Percentiles rank a stretch among this genome's conserved stretches.
Evolutionary conservation across 495 filamentous ascomycete species (phyloP).

Genomic region (Astrothelium macrocarpum): DNA sequence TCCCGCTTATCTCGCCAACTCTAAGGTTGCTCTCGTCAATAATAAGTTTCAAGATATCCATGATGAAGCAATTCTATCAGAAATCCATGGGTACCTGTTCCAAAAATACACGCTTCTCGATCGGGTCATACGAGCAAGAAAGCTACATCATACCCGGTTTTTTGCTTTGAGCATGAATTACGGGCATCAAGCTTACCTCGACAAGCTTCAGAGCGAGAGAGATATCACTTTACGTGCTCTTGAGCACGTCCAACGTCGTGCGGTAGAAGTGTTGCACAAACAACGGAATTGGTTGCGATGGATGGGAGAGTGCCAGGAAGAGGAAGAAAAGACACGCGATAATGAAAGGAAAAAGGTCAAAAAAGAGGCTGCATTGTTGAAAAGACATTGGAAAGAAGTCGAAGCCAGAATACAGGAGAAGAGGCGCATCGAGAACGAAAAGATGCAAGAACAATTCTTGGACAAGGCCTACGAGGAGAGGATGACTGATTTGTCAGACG

Average conservation of each 20-base stretch:
- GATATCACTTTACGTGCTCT: slow-evolving; percentile 36
- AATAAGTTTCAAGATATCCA: slow-evolving; percentile 35
- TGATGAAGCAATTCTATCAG: slow-evolving; percentile 30
- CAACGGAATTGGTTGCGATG: slow-evolving; percentile 43
- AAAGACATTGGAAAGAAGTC: slow-evolving; percentile 37
- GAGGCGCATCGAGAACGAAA: slow-evolving; percentile 36
- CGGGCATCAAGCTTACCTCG: slow-evolving; percentile 36
- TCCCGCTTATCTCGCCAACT: slow-evolving; percentile 32
- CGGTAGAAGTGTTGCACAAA: slow-evolving; percentile 37
- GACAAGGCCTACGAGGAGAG: slow-evolving; percentile 38
- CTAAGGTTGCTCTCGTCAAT: slow-evolving; percentile 32
- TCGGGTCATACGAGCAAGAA: slow-evolving; percentile 42
- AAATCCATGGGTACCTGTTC: slow-evolving; percentile 38
- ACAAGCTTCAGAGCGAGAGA: slow-evolving; percentile 36
- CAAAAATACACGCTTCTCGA: slow-evolving; percentile 38
- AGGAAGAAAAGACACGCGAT: slow-evolving; percentile 40
- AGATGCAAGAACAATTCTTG: slow-evolving; percentile 37
- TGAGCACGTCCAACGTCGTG: slow-evolving; percentile 39
- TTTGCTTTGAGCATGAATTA: slow-evolving; percentile 36
- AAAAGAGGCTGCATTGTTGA: slow-evolving; percentile 42
- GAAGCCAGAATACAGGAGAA: slow-evolving; percentile 28
- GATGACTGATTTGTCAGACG: slow-evolving; percentile 29
- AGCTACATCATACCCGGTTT: slow-evolving; percentile 45
- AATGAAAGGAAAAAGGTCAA: slow-evolving; percentile 46
- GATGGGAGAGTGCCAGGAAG: slow-evolving; percentile 38